A percentile compares a stretch with the other conserved stretches of the same genome.
These are phyloP conservation scores for Boletus rubropictus DNA, from an alignment of 768 basidiomycete species.

Conservation along the genomic window DNA sequence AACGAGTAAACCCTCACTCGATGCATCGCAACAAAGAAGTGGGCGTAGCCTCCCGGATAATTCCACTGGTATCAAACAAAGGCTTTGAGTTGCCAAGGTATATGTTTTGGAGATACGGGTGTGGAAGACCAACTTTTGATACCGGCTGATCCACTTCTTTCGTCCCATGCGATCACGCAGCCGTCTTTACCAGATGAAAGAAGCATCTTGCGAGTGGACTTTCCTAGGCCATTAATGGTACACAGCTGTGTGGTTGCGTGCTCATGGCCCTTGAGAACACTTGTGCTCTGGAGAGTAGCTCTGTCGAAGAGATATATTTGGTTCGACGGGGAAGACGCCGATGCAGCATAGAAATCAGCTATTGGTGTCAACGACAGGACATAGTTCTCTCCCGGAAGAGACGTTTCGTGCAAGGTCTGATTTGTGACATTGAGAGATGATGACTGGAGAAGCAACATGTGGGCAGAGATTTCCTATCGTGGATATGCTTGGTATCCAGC, in stretches of 20 bases:
- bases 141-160: conserved; percentile 44
- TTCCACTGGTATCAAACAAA: conserved; percentile 38
- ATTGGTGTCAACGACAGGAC: conserved; percentile 53
- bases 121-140: conserved; percentile 52
- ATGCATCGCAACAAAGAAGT: conserved; percentile 65
- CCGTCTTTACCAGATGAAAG: conserved; percentile 71
- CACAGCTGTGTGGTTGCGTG: conserved; percentile 52
- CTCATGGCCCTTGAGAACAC: conserved; percentile 53
- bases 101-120: not conserved
- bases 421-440: conserved; percentile 17
- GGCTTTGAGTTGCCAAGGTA: conserved; percentile 37
- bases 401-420: conserved; percentile 28
- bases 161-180: conserved; percentile 70
- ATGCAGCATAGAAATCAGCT: conserved; percentile 51
- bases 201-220: conserved; percentile 39
- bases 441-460: conserved; percentile 26
- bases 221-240: conserved; percentile 38
- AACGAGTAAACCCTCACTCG: conserved; percentile 62
- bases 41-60: conserved; percentile 38
- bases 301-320: conserved; percentile 65
- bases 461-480: conserved; percentile 18
- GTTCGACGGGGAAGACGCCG: conserved; percentile 57
- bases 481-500: conserved; percentile 21
- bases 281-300: conserved; percentile 40
- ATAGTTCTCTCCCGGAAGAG: conserved; percentile 45